phyloP scores from a whole-genome alignment of 257 asterid genomes.

The Petunia axillaris region DNA sequence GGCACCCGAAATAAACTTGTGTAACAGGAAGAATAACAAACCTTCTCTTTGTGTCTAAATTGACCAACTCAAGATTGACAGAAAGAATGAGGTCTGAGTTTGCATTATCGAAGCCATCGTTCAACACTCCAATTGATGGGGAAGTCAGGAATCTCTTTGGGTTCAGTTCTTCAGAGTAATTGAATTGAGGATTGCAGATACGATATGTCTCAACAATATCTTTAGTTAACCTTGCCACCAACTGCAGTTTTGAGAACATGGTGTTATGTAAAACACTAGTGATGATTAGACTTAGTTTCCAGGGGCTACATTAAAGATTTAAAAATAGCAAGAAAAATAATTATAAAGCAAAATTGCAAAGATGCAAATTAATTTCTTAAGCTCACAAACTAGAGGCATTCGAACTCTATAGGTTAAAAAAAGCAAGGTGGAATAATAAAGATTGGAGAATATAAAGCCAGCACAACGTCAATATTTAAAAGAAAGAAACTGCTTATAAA shows the following conservation, averaged over 20 bases:
- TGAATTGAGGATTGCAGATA: slow-evolving; percentile 82
- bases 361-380: background rate
- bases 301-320: slow-evolving; percentile 14
- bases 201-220: slow-evolving; percentile 86
- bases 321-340: background rate
- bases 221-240: slow-evolving; percentile 89
- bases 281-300: background rate
- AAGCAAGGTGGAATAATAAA: background rate
- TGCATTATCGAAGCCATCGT: slow-evolving; percentile 91
- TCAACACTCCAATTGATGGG: slow-evolving; percentile 81
- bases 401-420: background rate
- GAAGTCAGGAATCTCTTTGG: slow-evolving; percentile 96
- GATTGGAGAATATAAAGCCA: background rate
- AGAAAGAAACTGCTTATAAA: too few species aligned
- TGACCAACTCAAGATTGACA: slow-evolving; percentile 70
- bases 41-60: slow-evolving; percentile 77
- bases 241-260: slow-evolving; percentile 52
- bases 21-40: slow-evolving; percentile 34
- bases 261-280: background rate
- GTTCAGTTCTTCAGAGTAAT: slow-evolving; percentile 74
- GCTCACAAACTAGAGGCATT: slow-evolving; percentile 1
- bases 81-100: slow-evolving; percentile 89
- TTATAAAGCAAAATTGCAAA: slow-evolving; percentile 12
- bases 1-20: background rate
- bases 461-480: background rate